Evolutionary conservation across 805 yeast species (phyloP).

Genomic region (Saccharomycopsis fibuligera): DNA sequence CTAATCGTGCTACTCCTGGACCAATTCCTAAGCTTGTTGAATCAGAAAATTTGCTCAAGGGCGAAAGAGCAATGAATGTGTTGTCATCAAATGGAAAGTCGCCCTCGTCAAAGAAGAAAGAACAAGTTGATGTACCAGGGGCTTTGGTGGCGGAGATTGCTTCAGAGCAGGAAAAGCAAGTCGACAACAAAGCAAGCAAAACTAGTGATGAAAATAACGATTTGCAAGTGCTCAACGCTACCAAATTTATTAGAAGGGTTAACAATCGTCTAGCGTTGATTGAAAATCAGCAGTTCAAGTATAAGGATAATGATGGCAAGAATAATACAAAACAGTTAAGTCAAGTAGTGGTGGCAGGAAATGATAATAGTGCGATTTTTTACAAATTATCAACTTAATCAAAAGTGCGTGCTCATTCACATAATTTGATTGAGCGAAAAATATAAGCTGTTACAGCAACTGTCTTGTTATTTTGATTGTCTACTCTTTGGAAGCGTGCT

Average conservation of each 20-base stretch:
- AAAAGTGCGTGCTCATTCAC: no score
- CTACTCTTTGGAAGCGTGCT: neutral
- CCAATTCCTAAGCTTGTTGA: constrained; percentile 52
- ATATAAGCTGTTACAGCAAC: neutral
- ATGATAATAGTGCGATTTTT: constrained; percentile 53
- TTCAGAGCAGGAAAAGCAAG: no score
- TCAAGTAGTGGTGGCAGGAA: constrained; percentile 61
- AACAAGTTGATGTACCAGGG: no score
- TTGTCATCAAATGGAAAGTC: constrained; percentile 7
- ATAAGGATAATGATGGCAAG: constrained; percentile 25
- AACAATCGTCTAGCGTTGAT: constrained; percentile 43
- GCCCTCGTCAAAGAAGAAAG: no score
- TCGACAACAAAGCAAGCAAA: constrained; percentile 20
- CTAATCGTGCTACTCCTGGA: constrained; percentile 50
- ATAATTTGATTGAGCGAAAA: no score
- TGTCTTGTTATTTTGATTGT: neutral
- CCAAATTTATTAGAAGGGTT: constrained; percentile 29
- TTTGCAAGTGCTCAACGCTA: constrained; percentile 22
- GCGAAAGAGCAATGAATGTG: constrained; percentile 22
- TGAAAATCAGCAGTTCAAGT: constrained; percentile 21
- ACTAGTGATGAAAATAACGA: constrained; percentile 11
- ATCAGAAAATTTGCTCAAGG: constrained; percentile 31
- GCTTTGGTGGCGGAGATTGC: no score
- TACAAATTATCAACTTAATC: no score
- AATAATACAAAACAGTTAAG: constrained; percentile 29